These are phyloP conservation scores for Aspergillus chevalieri DNA, from an alignment of 2,329 filamentous ascomycete species.

Conservation along the genomic window DNA sequence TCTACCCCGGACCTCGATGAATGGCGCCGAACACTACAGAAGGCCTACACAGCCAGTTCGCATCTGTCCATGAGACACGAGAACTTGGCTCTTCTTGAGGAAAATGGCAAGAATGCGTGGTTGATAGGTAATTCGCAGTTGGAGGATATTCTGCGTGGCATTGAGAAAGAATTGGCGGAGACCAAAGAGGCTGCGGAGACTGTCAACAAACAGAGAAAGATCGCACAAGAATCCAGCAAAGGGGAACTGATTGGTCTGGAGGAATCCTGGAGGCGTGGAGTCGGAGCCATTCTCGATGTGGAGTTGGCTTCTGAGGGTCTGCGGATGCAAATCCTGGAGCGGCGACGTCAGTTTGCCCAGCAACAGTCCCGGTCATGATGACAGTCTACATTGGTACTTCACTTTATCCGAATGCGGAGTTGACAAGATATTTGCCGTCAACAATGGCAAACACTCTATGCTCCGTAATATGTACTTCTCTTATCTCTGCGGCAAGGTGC, in stretches of 20 bases:
- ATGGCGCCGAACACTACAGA: slow-evolving; percentile 48
- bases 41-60: slow-evolving; percentile 53
- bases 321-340: slow-evolving; percentile 59
- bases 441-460: too few species aligned
- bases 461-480: too few species aligned
- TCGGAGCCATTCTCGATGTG: slow-evolving; percentile 76
- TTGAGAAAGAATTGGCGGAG: slow-evolving; percentile 70
- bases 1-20: slow-evolving; percentile 32
- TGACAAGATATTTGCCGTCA: neutral
- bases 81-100: slow-evolving; percentile 68
- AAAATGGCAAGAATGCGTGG: slow-evolving; percentile 85
- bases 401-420: neutral
- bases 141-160: slow-evolving; percentile 61
- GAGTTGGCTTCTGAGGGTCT: slow-evolving; percentile 76
- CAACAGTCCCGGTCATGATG: slow-evolving; percentile 14
- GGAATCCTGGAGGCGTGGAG: slow-evolving; percentile 69
- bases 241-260: slow-evolving; percentile 70
- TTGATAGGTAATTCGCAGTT: slow-evolving; percentile 74
- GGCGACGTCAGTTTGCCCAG: slow-evolving; percentile 42
- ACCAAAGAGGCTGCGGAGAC: slow-evolving; percentile 64
- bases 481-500: neutral
- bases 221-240: slow-evolving; percentile 62
- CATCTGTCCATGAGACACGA: slow-evolving; percentile 53
- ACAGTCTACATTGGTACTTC: neutral
- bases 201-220: slow-evolving; percentile 64